A percentile compares a stretch with the other conserved stretches of the same genome.
These are phyloP conservation scores for Staphylotrichum longicolle DNA, from an alignment of 495 filamentous ascomycete genomes.

Conservation along the genomic window DNA sequence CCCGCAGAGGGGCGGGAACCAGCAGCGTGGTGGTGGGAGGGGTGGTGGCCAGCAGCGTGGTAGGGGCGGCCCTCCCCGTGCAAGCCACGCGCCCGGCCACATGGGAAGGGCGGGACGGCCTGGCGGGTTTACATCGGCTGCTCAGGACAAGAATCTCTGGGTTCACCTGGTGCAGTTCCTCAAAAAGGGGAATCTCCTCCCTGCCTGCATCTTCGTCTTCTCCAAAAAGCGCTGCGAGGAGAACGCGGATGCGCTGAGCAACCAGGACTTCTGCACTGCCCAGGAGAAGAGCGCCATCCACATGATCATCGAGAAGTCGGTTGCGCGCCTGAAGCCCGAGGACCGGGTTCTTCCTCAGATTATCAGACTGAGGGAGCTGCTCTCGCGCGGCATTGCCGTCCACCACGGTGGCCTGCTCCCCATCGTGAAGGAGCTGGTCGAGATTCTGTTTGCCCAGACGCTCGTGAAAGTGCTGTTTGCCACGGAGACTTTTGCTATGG, in stretches of 20 bases:
- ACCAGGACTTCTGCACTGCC: slow-evolving; percentile 89
- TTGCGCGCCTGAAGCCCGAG: slow-evolving; percentile 88
- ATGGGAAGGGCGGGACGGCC: slow-evolving; percentile 84
- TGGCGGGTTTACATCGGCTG: slow-evolving; percentile 76
- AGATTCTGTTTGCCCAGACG: slow-evolving; percentile 92
- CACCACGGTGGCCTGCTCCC: slow-evolving; percentile 94
- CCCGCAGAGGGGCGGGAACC: slow-evolving; percentile 55
- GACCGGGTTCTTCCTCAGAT: slow-evolving; percentile 89
- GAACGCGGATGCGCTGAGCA: slow-evolving; percentile 91
- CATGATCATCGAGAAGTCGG: slow-evolving; percentile 95
- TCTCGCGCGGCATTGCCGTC: slow-evolving; percentile 87
- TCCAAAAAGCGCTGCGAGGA: slow-evolving; percentile 96
- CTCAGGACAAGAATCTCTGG: slow-evolving; percentile 96
- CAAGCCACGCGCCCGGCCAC: slow-evolving; percentile 65
- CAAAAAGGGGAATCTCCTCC: slow-evolving; percentile 79
- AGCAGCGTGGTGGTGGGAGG: slow-evolving; percentile 54
- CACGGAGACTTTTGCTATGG: slow-evolving; percentile 98
- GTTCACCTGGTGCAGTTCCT: slow-evolving; percentile 90
- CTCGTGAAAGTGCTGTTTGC: slow-evolving; percentile 96
- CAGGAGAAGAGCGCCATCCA: slow-evolving; percentile 93
- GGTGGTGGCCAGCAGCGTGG: slow-evolving; percentile 58
- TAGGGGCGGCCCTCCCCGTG: slow-evolving; percentile 57
- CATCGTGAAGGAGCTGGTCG: slow-evolving; percentile 97
- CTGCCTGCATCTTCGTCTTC: slow-evolving; percentile 96
- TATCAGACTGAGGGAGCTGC: slow-evolving; percentile 75